Evolutionary conservation across 495 filamentous ascomycete species (phyloP), one percentile per base, ranked within the genome.

Genomic region (Rhypophila decipiens): DNA sequence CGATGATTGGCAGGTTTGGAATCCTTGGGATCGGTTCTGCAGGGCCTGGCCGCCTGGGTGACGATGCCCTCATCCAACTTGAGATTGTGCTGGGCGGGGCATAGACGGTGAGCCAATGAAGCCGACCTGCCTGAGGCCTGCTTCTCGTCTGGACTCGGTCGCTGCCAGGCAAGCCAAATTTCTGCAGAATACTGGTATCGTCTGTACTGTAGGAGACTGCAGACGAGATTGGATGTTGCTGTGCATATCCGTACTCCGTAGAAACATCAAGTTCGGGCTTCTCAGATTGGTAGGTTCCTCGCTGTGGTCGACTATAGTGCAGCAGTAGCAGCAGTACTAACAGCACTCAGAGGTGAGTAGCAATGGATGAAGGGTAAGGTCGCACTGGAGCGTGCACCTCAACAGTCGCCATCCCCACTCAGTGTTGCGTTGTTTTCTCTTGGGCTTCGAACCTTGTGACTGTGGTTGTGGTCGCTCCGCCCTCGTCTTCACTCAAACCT

Each of bases 71-170:
- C 37, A 49, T 37, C 22, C 34, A 39, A 10, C 19, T 12, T 39
- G 42, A 49, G 39, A 47, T 50, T 50, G 47, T 39, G 50, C 52
- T 51, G 39, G 42, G 36, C 51, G 46, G 46, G 43, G 24, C 23
- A 41, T 29, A 24, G 18, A 51, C 33, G 43, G 40, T 33, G 46
- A 56, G 47, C 58, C 58, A 61, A 58, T 60, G 44, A 52, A 39
- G 46, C 41, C 35, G 40, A 40, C 34, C 49, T 50, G 29, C 34
- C 35, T 47, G 29, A 50, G 43, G 35, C 39, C 39, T 36, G 48
- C 49, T 53, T 42, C 48, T 50, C 39, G 50, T 51, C 49, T 46
- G 46, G 49, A 39, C 42, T 42, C 31, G 10, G 39, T 33, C 34
- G 29, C 24, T 44, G 11, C 24, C 11, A 10, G 15, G 13, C 27